Base-by-base conservation (phyloP, 768 basidiomycete species). In the Kwoniella sp. region DNA sequence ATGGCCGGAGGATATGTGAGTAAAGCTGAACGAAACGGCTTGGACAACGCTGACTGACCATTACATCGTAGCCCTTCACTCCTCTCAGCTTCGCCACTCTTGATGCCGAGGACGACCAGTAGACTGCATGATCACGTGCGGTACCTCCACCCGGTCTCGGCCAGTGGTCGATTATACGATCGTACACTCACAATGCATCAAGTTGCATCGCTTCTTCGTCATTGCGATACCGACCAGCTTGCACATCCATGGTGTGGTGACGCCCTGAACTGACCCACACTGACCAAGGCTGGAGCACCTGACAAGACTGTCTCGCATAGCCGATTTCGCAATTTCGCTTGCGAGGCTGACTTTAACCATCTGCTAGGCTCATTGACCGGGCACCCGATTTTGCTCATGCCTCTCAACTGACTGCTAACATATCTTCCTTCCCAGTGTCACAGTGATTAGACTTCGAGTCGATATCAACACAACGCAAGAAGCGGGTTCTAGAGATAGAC, bases 1-100 rank as follows among this genome's bases (percentile, higher is more conserved):
- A 83, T 87, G 74, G 90, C 88, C 28, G 86, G 82, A 53, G 90
- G 89, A 73, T 83, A 90, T 79, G 62, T 65, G 53, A 59, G 54
- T 56, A 25, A 17, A 9, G 38, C 27, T 46, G 32, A 23, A 27
- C 34, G 7, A 5, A 12, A 6, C 5, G 15, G 7, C 5, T 15
- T 6, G 34, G 5, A 15, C 31, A 34, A 19, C 15, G 14, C 23
- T 17, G 32, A 27, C n/a, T 48, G 23, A 39, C 38, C 9, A 15
- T 17, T 17, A 22, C 59, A 46, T 34, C 11, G 14, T 49, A 74
- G 73, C 44, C 69, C 3, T 76, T 76, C 63, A 61, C 62, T 6
- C 76, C 76, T 4, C 59, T 76, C 40, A 70, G 60, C 27, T 76
- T 76, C 52, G 66, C 67, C 20, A 59, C 59, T 19, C 45, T 69